Percentiles rank a stretch among this genome's conserved stretches.
phyloP scores from a whole-genome alignment of 139 green algal species.

The Pleodorina starrii region DNA sequence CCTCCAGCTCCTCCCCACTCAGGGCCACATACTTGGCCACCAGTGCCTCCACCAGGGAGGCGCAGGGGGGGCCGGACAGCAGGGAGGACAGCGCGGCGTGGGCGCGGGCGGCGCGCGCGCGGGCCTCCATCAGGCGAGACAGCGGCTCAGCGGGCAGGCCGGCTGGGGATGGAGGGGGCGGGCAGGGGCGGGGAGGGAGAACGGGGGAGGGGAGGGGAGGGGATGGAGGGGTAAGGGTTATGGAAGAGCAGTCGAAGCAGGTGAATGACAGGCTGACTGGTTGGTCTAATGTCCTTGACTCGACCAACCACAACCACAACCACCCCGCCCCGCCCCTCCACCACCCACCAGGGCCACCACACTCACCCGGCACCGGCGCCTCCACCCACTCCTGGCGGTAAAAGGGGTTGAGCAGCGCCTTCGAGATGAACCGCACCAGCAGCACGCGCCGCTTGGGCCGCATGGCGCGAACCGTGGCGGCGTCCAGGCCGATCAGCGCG shows the following conservation, averaged over 20 bases:
- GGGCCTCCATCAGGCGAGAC: background rate
- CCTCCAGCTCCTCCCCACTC: conserved; percentile 79
- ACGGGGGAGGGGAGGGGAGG: no score
- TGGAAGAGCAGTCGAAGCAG: no score
- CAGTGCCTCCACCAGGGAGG: conserved; percentile 67
- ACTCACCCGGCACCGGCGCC: conserved; percentile 43
- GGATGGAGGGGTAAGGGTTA: no score
- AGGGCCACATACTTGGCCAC: conserved; percentile 85
- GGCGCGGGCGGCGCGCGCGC: conserved; percentile 11
- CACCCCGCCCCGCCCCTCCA: no score
- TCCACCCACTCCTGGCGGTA: conserved; percentile 73
- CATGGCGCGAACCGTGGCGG: conserved; percentile 62
- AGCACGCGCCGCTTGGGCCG: conserved; percentile 80
- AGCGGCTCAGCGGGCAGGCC: conserved; percentile 14
- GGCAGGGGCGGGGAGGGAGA: background rate
- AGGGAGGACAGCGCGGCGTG: conserved; percentile 55
- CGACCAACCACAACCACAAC: no score
- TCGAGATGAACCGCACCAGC: conserved; percentile 81
- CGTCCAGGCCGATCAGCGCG: conserved; percentile 73
- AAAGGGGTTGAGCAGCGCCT: conserved; percentile 77
- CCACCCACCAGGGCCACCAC: no score
- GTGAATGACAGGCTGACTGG: no score
- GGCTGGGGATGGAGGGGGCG: background rate
- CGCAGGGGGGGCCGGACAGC: conserved; percentile 50
- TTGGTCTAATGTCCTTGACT: no score